Conservation (phyloP, 352 stramenopile species). For the Plasmopara viticola region DNA sequence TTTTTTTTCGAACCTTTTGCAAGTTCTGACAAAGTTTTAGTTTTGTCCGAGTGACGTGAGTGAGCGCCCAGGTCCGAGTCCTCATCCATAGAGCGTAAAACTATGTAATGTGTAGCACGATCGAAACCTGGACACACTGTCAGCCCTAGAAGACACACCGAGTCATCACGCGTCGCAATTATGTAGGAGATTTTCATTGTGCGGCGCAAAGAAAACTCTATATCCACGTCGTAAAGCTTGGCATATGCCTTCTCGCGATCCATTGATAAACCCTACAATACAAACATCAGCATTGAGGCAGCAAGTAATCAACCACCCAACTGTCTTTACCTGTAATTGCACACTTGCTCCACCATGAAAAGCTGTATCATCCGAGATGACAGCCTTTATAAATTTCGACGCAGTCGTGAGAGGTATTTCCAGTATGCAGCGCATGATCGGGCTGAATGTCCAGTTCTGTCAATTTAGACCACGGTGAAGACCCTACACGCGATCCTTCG, state of each 20-base stretch:
- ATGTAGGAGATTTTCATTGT: constrained; percentile 38
- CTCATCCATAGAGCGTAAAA: constrained; percentile 28
- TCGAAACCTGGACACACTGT: constrained; percentile 36
- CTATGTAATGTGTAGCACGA: constrained; percentile 32
- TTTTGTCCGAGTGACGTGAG: constrained; percentile 10
- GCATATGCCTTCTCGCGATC: constrained; percentile 32
- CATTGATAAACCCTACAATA: constrained; percentile 24
- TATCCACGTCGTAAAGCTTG: constrained; percentile 38
- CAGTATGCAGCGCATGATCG: constrained; percentile 21
- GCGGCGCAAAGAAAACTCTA: constrained; percentile 31
- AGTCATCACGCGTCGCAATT: constrained; percentile 21
- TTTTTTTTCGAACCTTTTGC: constrained; percentile 22
- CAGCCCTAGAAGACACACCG: constrained; percentile 30
- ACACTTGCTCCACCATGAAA: constrained; percentile 34
- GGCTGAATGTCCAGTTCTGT: constrained; percentile 32
- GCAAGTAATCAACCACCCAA: not conserved
- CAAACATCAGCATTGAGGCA: not conserved
- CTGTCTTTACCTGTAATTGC: constrained; percentile 20
- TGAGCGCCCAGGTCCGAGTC: constrained; percentile 8
- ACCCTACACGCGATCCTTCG: constrained; percentile 13
- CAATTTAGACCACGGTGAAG: constrained; percentile 27
- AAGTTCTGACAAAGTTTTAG: constrained; percentile 21
- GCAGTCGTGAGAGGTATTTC: constrained; percentile 18
- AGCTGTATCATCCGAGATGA: constrained; percentile 23
- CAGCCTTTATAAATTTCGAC: constrained; percentile 20